These are phyloP conservation scores for Backusella luteola DNA, from an alignment of 192 early-diverging fungal genomes.

Conservation along the genomic window DNA sequence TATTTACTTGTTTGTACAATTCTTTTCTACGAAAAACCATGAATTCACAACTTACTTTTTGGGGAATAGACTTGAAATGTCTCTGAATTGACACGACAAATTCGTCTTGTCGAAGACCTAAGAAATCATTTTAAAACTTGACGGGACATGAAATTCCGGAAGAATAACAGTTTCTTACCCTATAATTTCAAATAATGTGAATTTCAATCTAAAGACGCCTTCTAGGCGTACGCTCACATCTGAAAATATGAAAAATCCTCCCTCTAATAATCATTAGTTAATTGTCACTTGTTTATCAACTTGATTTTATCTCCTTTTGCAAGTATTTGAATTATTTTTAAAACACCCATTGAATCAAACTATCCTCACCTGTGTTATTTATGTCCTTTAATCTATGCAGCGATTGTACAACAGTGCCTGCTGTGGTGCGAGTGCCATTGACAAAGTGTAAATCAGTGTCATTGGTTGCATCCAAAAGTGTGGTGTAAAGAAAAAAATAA, in stretches of 20 bases:
- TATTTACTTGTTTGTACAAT: too few relatives aligned
- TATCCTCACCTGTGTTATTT: conserved; percentile 53
- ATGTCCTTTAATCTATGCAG: conserved; percentile 84
- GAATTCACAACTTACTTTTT: conserved; percentile 3
- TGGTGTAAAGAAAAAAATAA: not conserved
- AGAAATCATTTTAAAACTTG: not conserved
- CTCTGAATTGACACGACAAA: conserved; percentile 5
- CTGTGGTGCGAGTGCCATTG: conserved; percentile 56
- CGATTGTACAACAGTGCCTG: conserved; percentile 88
- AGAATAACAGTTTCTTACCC: conserved; percentile 41
- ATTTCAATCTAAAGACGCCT: conserved; percentile 76
- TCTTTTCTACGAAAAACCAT: not conserved
- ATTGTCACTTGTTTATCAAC: too few relatives aligned
- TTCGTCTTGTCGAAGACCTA: not conserved
- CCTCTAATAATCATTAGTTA: conserved; percentile 40
- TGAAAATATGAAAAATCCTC: conserved; percentile 93
- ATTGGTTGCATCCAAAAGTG: not conserved
- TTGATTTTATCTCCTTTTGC: not conserved
- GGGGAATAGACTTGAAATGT: conserved; percentile 13
- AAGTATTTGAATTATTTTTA: not conserved
- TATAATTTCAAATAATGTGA: conserved; percentile 88
- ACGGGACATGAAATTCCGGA: not conserved
- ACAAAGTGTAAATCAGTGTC: conserved; percentile 8
- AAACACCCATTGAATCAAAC: not conserved
- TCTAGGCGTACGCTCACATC: conserved; percentile 93